phyloP scores from a whole-genome alignment of 1,284 basidiomycete genomes.

The Cryptococcus neoformans region DNA sequence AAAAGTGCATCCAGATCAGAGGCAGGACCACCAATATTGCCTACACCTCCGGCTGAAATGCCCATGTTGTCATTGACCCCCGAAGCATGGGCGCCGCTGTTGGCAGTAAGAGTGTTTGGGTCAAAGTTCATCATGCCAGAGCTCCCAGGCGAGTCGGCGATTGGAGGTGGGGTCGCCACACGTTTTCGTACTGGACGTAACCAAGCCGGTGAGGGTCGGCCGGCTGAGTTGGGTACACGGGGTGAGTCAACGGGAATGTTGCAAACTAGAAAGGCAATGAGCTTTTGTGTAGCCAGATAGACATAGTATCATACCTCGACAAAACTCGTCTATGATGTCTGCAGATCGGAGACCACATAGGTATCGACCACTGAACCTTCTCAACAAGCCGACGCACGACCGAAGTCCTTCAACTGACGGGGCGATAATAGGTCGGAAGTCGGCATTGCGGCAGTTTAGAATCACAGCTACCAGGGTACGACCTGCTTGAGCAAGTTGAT shows the following conservation, averaged over 20 bases:
- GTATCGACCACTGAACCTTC: slow-evolving; percentile 52
- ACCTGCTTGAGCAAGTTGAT: slow-evolving; percentile 88
- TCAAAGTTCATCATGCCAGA: slow-evolving; percentile 18
- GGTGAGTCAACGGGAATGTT: slow-evolving; percentile 76
- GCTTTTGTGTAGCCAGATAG: neutral
- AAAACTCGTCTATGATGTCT: slow-evolving; percentile 88
- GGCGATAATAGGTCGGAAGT: slow-evolving; percentile 63
- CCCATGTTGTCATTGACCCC: neutral
- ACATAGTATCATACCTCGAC: slow-evolving; percentile 60
- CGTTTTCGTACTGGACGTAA: slow-evolving; percentile 74
- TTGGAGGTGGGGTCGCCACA: slow-evolving; percentile 41
- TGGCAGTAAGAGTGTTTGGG: neutral
- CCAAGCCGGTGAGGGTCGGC: slow-evolving; percentile 70
- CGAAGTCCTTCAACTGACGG: slow-evolving; percentile 76
- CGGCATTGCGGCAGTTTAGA: slow-evolving; percentile 57
- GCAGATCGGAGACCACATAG: slow-evolving; percentile 81
- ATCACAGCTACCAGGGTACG: slow-evolving; percentile 79
- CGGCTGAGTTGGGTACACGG: slow-evolving; percentile 52
- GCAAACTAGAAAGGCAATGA: slow-evolving; percentile 58
- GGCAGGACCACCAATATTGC: neutral
- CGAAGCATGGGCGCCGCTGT: neutral
- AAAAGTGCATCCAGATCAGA: slow-evolving; percentile 43
- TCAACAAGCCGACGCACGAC: slow-evolving; percentile 74
- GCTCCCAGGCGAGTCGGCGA: slow-evolving; percentile 48
- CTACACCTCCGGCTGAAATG: neutral